These are phyloP conservation scores for Penicillium sp. DNA, from an alignment of 2,329 filamentous ascomycete species.

Conservation along the genomic window DNA sequence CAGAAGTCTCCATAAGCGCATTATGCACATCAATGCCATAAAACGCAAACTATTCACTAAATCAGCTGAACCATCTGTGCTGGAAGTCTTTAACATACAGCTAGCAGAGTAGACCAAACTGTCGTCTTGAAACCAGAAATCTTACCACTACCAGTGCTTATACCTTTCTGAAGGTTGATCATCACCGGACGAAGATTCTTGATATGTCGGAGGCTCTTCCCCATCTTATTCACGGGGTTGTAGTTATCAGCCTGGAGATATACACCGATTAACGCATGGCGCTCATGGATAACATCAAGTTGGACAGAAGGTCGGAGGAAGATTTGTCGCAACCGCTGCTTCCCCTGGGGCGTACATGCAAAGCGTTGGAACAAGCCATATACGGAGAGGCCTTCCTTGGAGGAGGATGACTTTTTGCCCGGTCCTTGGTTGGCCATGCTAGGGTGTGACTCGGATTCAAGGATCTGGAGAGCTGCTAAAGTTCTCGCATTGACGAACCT, in stretches of 20 bases:
- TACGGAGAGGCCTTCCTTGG: slow-evolving; percentile 81
- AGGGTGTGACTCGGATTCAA: slow-evolving; percentile 81
- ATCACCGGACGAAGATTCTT: slow-evolving; percentile 76
- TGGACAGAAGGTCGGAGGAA: slow-evolving; percentile 81
- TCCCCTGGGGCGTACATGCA: slow-evolving; percentile 80
- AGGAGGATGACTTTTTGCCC: slow-evolving; percentile 62
- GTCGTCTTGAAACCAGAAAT: slow-evolving; percentile 64
- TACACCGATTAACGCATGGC: slow-evolving; percentile 71
- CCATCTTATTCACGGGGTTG: slow-evolving; percentile 59
- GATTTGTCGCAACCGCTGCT: slow-evolving; percentile 71
- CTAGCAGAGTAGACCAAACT: slow-evolving; percentile 73
- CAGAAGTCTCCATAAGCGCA: slow-evolving; percentile 61
- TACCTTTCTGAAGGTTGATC: slow-evolving; percentile 75
- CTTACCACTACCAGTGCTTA: slow-evolving; percentile 60
- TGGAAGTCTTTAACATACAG: slow-evolving; percentile 40
- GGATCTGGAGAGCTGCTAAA: slow-evolving; percentile 79
- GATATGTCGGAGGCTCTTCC: slow-evolving; percentile 68
- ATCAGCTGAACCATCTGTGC: not conserved
- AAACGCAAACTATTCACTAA: slow-evolving; percentile 64
- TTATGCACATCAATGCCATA: slow-evolving; percentile 73
- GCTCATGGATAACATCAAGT: slow-evolving; percentile 68
- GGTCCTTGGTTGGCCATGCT: slow-evolving; percentile 78
- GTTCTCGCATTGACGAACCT: slow-evolving; percentile 86
- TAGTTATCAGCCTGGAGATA: slow-evolving; percentile 73
- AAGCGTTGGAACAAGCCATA: slow-evolving; percentile 81